Evolutionary conservation across 192 early-diverging fungal species (phyloP), one percentile per base, ranked within the genome.

Genomic region (Mortierella hygrophila): DNA sequence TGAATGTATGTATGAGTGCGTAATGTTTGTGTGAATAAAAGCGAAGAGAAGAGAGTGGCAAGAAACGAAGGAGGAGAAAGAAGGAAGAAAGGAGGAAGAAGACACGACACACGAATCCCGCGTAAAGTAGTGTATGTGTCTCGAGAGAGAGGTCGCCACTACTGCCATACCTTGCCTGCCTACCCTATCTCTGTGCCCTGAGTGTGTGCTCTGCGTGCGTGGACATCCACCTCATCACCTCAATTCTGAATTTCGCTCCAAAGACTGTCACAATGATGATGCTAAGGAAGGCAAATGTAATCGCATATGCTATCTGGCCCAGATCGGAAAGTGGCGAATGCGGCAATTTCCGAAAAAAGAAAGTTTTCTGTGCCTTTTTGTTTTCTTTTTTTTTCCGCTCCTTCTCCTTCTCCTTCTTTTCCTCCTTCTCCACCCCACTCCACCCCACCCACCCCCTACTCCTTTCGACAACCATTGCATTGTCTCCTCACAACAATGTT

Each of bases 401-500:
- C 71, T 46, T 26, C 44, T 44, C 42, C 71, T 46, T 26, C 44
- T 26, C 71, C 26, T 44, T 26, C 71, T n/a, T 29, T 16, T 35
- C 44, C 26, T 8, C n/a, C 13, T 6, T 46, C 71, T 26, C 26
- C 44, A 29, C 46, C 15, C 44, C 46, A 23, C 71, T 41, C 70
- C 26, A 26, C 29, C 38, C 15, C 37, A 35, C 21, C 26, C 6
- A 40, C 49, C 32, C 54, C 32, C 54, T 37, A 16, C 47, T 57
- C 20, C 74, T 75, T 38, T 75, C 23, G 47, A 6, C 46, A 38
- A 32, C 72, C 16, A 20, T 74, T n/a, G 42, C 74, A 75, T 75
- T 75, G 74, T 75, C 74, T 41, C 54, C 74, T 40, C 41, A 46
- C 79, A 72, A 70, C 73, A 75, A 82, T 82, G 81, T 82, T 82